These are phyloP conservation scores for Cadophora malorum DNA, from an alignment of 2,329 filamentous ascomycete genomes.

Conservation along the genomic window DNA sequence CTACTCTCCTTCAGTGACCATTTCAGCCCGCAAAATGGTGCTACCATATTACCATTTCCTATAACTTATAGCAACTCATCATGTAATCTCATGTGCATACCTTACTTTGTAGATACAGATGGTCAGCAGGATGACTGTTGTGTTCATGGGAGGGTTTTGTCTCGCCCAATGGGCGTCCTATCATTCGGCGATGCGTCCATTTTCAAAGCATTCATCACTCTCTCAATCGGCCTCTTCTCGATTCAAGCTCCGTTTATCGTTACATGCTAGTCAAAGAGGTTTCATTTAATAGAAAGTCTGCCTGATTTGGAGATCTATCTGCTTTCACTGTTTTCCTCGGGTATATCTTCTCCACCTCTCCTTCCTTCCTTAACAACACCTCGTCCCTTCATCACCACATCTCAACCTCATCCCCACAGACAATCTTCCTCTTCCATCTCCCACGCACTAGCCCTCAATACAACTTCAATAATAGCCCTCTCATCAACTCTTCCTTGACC, in stretches of 20 bases:
- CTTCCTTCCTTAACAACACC: conserved; percentile 19
- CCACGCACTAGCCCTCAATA: neutral
- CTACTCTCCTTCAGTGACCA: too few relatives aligned
- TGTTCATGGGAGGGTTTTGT: neutral
- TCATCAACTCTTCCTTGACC: neutral
- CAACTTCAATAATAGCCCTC: neutral
- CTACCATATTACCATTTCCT: too few relatives aligned
- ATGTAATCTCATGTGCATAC: neutral
- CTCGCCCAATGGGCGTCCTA: neutral
- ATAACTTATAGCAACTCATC: too few relatives aligned
- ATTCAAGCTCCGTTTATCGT: neutral
- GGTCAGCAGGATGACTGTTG: neutral
- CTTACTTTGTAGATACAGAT: neutral
- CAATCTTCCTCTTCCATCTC: neutral
- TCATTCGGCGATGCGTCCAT: neutral
- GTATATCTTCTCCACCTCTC: conserved; percentile 17
- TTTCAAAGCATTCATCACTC: neutral
- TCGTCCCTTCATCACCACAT: conserved; percentile 6
- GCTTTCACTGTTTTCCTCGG: neutral
- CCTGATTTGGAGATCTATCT: conserved; percentile 11
- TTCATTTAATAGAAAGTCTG: neutral
- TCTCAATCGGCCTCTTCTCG: neutral
- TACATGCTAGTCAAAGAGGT: neutral
- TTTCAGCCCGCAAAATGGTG: too few relatives aligned
- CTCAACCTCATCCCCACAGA: neutral